phyloP scores from a whole-genome alignment of 768 basidiomycete species.

The Pleurotus salmoneostramineus region DNA sequence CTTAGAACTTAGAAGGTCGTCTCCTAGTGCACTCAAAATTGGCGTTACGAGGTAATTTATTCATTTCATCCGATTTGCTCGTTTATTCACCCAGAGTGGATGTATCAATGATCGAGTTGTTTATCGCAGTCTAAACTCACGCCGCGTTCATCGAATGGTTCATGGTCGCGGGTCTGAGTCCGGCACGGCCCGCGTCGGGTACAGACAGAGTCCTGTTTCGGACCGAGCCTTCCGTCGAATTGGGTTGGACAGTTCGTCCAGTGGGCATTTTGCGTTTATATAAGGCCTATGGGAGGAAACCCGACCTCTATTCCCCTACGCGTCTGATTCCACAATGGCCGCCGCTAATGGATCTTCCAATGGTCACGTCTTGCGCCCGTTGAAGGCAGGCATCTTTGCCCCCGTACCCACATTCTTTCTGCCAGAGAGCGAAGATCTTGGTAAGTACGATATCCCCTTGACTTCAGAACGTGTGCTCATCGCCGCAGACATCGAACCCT shows the following conservation, averaged over 20 bases:
- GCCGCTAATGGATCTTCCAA: conserved; percentile 24
- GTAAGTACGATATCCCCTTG: conserved; percentile 36
- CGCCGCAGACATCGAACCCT: conserved; percentile 55
- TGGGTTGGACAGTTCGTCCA: conserved; percentile 17
- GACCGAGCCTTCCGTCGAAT: conserved; percentile 19
- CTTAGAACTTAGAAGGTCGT: no score
- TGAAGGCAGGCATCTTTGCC: conserved; percentile 76
- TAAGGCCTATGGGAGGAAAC: background rate
- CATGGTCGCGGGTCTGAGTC: conserved; percentile 9
- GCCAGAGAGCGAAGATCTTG: conserved; percentile 73
- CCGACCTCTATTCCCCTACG: background rate
- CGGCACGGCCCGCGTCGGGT: conserved; percentile 19
- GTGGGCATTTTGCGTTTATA: conserved; percentile 10
- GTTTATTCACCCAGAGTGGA: no score
- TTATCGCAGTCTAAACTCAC: no score
- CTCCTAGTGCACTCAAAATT: no score
- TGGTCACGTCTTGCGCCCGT: conserved; percentile 39
- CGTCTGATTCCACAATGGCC: conserved; percentile 24
- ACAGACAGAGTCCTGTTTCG: conserved; percentile 14
- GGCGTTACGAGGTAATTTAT: no score
- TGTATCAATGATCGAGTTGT: background rate
- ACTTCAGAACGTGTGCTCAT: conserved; percentile 1
- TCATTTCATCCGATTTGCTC: no score
- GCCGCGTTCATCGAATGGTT: background rate
- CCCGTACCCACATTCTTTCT: conserved; percentile 88